Conservation (phyloP, 306 rosid species). For the Quercus dentata region DNA sequence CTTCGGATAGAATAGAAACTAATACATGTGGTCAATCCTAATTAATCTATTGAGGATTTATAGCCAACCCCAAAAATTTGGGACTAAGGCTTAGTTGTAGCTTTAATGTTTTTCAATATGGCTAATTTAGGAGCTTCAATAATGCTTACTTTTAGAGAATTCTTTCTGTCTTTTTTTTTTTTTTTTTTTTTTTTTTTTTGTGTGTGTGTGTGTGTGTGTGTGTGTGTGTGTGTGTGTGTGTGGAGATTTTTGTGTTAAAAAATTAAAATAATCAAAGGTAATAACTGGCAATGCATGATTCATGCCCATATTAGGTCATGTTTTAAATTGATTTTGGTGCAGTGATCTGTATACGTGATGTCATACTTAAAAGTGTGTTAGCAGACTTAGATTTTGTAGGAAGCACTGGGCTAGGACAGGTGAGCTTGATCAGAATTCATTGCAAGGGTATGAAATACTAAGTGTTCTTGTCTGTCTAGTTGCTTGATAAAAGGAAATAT, state of each 20-base stretch:
- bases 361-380: not conserved
- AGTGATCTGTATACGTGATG: not conserved
- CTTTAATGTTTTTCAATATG: not conserved
- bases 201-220: not conserved
- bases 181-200: too few relatives aligned
- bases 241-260: not conserved
- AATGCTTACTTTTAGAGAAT: not conserved
- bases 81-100: too few relatives aligned
- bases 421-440: not conserved
- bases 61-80: too few relatives aligned
- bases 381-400: not conserved
- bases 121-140: not conserved
- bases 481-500: not conserved
- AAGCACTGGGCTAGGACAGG: not conserved
- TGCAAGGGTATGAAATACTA: not conserved
- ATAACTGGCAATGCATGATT: not conserved
- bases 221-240: too few relatives aligned
- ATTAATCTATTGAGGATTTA: too few relatives aligned
- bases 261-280: not conserved
- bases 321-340: not conserved
- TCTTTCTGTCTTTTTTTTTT: not conserved
- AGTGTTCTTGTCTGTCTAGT: not conserved
- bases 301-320: not conserved
- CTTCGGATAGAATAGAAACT: too few relatives aligned
- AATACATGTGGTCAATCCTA: too few relatives aligned